These are phyloP conservation scores for Phyllosticta citrichinensis DNA, from an alignment of 2,329 filamentous ascomycete genomes.

Conservation along the genomic window DNA sequence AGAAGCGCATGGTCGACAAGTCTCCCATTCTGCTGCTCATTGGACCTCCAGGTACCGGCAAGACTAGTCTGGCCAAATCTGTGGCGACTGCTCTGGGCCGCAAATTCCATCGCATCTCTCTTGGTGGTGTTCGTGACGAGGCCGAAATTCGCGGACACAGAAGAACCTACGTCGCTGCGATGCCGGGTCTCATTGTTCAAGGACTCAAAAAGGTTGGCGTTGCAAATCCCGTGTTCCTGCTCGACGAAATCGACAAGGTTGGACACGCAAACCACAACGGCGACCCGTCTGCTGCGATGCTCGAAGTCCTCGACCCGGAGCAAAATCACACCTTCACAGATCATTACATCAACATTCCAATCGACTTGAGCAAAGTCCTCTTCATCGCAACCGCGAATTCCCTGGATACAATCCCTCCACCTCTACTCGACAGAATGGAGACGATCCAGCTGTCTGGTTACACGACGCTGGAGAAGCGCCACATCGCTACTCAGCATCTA, in stretches of 20 bases:
- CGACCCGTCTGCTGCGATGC: constrained; percentile 92
- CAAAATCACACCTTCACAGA: constrained; percentile 93
- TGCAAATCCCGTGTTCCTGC: constrained; percentile 85
- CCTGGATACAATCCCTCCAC: constrained; percentile 88
- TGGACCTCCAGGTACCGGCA: constrained; percentile 88
- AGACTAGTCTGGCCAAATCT: constrained; percentile 89
- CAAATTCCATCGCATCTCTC: constrained; percentile 93
- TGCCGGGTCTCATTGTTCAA: constrained; percentile 91
- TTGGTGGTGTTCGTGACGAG: constrained; percentile 91
- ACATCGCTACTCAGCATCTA: constrained; percentile 88
- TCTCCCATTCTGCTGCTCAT: constrained; percentile 91
- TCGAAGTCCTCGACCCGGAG: constrained; percentile 93
- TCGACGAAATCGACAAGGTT: constrained; percentile 98
- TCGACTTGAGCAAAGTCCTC: constrained; percentile 90
- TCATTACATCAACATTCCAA: constrained; percentile 91
- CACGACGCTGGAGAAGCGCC: constrained; percentile 91
- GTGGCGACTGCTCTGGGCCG: constrained; percentile 84
- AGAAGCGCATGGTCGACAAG: constrained; percentile 82
- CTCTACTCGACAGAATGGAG: constrained; percentile 93
- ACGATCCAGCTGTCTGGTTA: constrained; percentile 89
- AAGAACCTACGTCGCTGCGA: constrained; percentile 94
- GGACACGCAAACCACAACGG: constrained; percentile 86
- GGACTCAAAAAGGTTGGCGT: constrained; percentile 93
- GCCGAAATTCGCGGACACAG: constrained; percentile 94
- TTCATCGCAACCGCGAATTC: constrained; percentile 97